phyloP scores from a whole-genome alignment of 768 basidiomycete species.

The Amanita phalloides region DNA sequence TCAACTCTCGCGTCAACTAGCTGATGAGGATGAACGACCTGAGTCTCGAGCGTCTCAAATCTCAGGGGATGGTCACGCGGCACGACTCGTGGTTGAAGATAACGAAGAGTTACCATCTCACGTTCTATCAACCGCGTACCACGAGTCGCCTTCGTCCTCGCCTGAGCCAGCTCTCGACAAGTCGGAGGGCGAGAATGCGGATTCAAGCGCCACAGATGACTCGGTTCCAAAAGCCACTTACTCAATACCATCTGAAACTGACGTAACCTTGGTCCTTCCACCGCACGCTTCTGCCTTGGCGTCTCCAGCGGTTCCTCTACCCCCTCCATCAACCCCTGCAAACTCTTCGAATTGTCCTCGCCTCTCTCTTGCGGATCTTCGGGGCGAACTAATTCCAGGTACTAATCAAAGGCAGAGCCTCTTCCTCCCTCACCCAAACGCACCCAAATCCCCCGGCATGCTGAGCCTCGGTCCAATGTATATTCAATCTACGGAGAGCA shows the following conservation, averaged over 20 bases:
- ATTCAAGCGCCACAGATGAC: constrained; percentile 16
- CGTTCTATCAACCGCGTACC: constrained; percentile 9
- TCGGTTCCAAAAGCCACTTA: constrained; percentile 12
- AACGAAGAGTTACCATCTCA: constrained; percentile 27
- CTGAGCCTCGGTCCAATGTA: constrained; percentile 49
- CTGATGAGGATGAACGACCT: constrained; percentile 8
- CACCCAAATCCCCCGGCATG: constrained; percentile 27
- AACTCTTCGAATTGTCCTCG: constrained; percentile 14
- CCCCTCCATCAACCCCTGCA: constrained; percentile 7
- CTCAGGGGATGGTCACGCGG: constrained; percentile 13
- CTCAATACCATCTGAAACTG: not conserved
- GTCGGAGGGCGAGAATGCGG: constrained; percentile 7
- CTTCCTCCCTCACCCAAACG: constrained; percentile 36
- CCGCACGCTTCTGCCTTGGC: not conserved
- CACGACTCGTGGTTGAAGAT: constrained; percentile 34
- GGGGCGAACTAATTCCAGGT: constrained; percentile 17
- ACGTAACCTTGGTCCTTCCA: not conserved
- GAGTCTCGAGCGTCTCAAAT: constrained; percentile 10
- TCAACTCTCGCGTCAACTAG: constrained; percentile 7
- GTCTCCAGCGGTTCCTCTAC: constrained; percentile 6
- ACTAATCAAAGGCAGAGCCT: constrained; percentile 25
- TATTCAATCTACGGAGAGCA: constrained; percentile 20
- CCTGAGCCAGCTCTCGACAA: constrained; percentile 14
- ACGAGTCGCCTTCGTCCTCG: constrained; percentile 12
- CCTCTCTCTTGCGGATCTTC: constrained; percentile 21